Evolutionary conservation across 2,329 filamentous ascomycete genomes (phyloP).

Genomic region (Pestalotiopsis sp.): DNA sequence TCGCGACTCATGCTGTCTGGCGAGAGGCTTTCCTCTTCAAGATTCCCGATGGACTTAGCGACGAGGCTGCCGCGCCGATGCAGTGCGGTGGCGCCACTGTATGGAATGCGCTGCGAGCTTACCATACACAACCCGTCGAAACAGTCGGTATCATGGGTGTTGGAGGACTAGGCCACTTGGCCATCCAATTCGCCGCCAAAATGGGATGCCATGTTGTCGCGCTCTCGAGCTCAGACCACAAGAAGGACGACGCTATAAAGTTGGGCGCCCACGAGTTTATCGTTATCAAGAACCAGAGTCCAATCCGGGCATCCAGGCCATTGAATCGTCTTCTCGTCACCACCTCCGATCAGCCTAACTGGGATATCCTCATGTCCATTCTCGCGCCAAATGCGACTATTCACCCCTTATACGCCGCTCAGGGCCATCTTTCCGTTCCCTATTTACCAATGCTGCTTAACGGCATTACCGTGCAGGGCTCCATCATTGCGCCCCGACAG

Average conservation of each 20-base stretch:
- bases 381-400: slow-evolving; percentile 49
- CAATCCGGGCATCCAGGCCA: slow-evolving; percentile 21
- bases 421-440: slow-evolving; percentile 50
- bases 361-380: slow-evolving; percentile 35
- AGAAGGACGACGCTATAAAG: slow-evolving; percentile 61
- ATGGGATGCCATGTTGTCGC: slow-evolving; percentile 68
- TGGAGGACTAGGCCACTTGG: slow-evolving; percentile 64
- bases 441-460: slow-evolving; percentile 50
- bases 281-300: slow-evolving; percentile 43
- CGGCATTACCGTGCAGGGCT: slow-evolving; percentile 57
- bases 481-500: slow-evolving; percentile 50
- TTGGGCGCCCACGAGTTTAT: slow-evolving; percentile 64
- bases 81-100: slow-evolving; percentile 51
- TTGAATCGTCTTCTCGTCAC: slow-evolving; percentile 39
- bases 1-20: slow-evolving; percentile 48
- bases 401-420: slow-evolving; percentile 50
- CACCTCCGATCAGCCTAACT: slow-evolving; percentile 36
- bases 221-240: slow-evolving; percentile 60
- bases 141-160: slow-evolving; percentile 56
- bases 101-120: slow-evolving; percentile 33
- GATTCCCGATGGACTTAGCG: slow-evolving; percentile 45
- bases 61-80: slow-evolving; percentile 49
- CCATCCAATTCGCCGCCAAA: slow-evolving; percentile 67
- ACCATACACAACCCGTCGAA: slow-evolving; percentile 28
- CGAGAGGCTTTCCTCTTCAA: slow-evolving; percentile 44